Evolutionary conservation across 2,329 filamentous ascomycete species (phyloP), one percentile per base, ranked within the genome.

Genomic region (Lachnellula subtilissima): DNA sequence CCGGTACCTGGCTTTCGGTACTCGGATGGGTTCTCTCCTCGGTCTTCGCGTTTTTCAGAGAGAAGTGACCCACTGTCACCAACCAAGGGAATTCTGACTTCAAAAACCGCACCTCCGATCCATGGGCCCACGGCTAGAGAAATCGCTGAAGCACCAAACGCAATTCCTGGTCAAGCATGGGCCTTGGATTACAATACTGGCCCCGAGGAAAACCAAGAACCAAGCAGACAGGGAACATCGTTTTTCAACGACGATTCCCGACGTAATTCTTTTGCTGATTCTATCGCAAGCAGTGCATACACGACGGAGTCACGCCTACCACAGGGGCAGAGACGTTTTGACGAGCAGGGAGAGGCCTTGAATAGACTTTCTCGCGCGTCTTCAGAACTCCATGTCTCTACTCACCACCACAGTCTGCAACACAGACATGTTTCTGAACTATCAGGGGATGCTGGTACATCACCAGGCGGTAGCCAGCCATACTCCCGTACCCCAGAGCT

Each of bases 401-500:
- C 66, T 19, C 88, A 92, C 65, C 88, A 92, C 66, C 88, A 91
- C 66, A 84, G 81, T 1, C 82, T 92, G 69, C 88, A 91, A 67
- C 87, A 91, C 70, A 84, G 86, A 64, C 85, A 87, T 57, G 74
- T 91, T 1, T 82, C 81, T 17, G 87, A 86, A 64, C 72, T 92
- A 8, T 80, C 85, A 69, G 82, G 86, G 62, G 82, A 85, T 52
- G 75, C 73, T 1, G 78, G 79, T 52, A 61, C 67, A n/a, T 70
- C 75, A 72, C 14, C 74, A 73, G 55, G 74, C 73, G 80, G 84
- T 11, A 78, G 82, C 23, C 88, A 90, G 61, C 90, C 89, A 2
- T 94, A 94, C 71, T 92, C 88, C 65, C 78, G 89, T 42, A 94
- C 89, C 0, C 89, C 89, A 0, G 89, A 94, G 71, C 76, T 94